phyloP scores from a whole-genome alignment of 164 flowering plant genomes.

The Echeveria elegans region DNA sequence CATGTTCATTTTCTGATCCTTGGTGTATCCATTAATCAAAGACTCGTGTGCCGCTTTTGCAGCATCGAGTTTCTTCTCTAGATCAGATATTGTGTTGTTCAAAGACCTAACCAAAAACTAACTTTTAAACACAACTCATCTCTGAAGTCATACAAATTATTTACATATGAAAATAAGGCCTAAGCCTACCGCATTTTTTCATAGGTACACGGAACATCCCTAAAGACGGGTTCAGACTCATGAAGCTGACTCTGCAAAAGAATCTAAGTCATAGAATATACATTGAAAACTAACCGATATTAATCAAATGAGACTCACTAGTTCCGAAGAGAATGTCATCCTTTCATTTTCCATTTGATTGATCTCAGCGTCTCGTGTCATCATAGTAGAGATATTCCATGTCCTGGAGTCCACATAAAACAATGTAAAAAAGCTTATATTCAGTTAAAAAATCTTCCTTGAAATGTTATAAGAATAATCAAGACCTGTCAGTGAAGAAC shows the following conservation, averaged over 20 bases:
- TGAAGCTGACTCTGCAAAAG: background rate
- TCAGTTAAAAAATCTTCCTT: background rate
- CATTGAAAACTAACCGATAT: background rate
- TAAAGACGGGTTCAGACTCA: background rate
- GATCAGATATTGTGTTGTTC: slow-evolving; percentile 43
- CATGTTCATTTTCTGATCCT: slow-evolving; percentile 19
- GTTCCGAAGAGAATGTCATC: background rate
- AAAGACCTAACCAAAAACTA: slow-evolving; percentile 19
- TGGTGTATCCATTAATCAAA: slow-evolving; percentile 9
- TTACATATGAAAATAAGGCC: background rate
- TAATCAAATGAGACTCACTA: slow-evolving; percentile 1
- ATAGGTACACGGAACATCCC: background rate
- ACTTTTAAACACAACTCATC: background rate
- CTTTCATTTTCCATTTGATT: background rate
- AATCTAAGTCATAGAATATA: background rate
- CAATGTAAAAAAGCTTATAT: background rate
- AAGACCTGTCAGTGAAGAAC: slow-evolving; percentile 5
- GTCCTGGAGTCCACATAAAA: background rate
- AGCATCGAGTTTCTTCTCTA: slow-evolving; percentile 53
- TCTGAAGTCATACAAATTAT: background rate
- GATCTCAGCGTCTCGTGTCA: background rate
- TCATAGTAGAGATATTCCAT: background rate
- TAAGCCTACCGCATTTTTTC: background rate
- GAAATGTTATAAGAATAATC: background rate
- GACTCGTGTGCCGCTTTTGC: slow-evolving; percentile 43